Evolutionary conservation across 208 protist genomes (phyloP).

Genomic region (Leishmania martiniquensis): DNA sequence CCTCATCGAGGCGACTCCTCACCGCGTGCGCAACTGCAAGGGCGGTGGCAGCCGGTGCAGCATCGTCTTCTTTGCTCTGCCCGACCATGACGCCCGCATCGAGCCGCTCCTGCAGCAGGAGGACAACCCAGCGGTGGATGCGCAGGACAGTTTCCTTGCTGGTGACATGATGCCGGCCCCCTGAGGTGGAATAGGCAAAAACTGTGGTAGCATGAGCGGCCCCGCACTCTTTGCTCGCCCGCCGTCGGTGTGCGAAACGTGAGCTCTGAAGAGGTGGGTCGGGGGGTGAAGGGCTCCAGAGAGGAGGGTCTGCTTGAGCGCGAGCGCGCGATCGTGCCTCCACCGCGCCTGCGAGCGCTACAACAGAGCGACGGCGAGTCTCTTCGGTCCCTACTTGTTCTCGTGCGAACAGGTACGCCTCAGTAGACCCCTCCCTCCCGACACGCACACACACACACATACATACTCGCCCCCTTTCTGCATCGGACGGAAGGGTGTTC

Average conservation of each 20-base stretch:
- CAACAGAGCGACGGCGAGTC: background rate
- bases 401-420: background rate
- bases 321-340: too few relatives aligned
- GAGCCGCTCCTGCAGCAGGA: slow-evolving; percentile 88
- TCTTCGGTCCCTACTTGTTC: too few relatives aligned
- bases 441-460: background rate
- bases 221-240: background rate
- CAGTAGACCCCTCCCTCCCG: background rate
- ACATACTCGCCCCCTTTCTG: background rate
- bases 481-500: background rate
- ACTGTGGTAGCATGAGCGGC: background rate
- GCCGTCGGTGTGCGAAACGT: background rate
- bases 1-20: slow-evolving; percentile 83
- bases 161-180: slow-evolving; percentile 82
- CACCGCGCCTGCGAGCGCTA: too few relatives aligned
- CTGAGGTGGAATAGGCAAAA: background rate
- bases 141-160: slow-evolving; percentile 74
- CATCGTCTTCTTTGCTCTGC: slow-evolving; percentile 86
- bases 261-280: background rate
- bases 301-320: background rate
- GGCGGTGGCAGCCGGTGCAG: slow-evolving; percentile 73
- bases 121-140: slow-evolving; percentile 79
- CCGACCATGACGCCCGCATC: slow-evolving; percentile 82
- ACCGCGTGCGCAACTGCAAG: slow-evolving; percentile 78
- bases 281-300: background rate